phyloP scores from a whole-genome alignment of 2,329 filamentous ascomycete genomes.

The Lasiodiplodia sp. region DNA sequence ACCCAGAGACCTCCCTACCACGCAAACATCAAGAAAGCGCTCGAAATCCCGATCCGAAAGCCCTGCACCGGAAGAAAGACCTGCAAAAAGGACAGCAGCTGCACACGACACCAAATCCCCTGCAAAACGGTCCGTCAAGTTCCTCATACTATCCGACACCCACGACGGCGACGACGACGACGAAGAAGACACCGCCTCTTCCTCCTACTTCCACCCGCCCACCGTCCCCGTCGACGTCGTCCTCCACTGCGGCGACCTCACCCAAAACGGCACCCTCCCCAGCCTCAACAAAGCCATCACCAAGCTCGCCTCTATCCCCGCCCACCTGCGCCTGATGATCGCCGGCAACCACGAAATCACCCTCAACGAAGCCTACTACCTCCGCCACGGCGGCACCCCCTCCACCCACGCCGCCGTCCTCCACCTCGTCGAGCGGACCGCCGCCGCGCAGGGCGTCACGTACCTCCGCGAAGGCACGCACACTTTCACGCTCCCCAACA shows the following conservation, averaged over 20 bases:
- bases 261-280: constrained; percentile 54
- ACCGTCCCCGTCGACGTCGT: constrained; percentile 59
- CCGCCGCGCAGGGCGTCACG: constrained; percentile 52
- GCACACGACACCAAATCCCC: not conserved
- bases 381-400: constrained; percentile 36
- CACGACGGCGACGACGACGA: constrained; percentile 36
- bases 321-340: constrained; percentile 67
- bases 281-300: constrained; percentile 58
- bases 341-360: constrained; percentile 69
- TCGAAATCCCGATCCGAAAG: not conserved
- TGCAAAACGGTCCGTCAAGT: constrained; percentile 13
- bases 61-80: not conserved
- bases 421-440: constrained; percentile 2
- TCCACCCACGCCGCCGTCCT: constrained; percentile 33
- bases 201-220: constrained; percentile 43
- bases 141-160: constrained; percentile 56
- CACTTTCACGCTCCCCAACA: constrained; percentile 53
- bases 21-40: not conserved
- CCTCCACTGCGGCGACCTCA: constrained; percentile 68
- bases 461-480: constrained; percentile 64
- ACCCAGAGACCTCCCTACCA: accelerated
- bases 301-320: constrained; percentile 58
- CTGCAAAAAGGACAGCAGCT: too few species aligned
- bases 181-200: not conserved
- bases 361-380: constrained; percentile 60